Base-by-base conservation (phyloP, 495 filamentous ascomycete genomes). In the Terfezia boudieri region DNA sequence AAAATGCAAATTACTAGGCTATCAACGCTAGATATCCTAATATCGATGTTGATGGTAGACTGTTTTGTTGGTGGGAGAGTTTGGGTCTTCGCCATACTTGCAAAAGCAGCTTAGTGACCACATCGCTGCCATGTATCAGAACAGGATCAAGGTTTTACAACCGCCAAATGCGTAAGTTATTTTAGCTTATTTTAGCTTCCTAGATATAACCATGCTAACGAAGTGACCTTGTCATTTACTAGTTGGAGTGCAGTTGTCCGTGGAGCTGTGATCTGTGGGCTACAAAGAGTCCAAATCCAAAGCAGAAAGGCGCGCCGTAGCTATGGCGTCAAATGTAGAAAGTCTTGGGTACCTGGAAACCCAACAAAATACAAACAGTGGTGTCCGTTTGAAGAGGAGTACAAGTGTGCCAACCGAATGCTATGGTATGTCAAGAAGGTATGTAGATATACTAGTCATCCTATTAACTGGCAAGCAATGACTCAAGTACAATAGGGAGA, bases 231-330 rank as follows among this genome's bases (percentile, higher is more conserved):
- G 17, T 6, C 9, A 46, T 46, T 17, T 46, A 5, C 14, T 17
- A 46, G 41, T 17, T 46, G 41, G 41, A 46, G 14, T 14, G 41
- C 41, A 17, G 41, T 46, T 46, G 41, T 46, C 17, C 41, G 41
- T 46, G 41, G 41, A 14, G 41, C 41, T 46, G 41, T 46, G 41
- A 32, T 32, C 4, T 32, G 26, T 32, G 26, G 16, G 9, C 22
- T 49, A 8, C 20, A 41, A 49, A 53, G 9, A 62, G 60, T 12
- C n/a, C 12, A 37, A 60, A 65, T 8, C 51, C 62, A 10, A 55
- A 56, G 6, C 48, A 59, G 22, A 53, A 61, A 3, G 57, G 59
- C 16, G 55, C 16, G 11, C 10, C 61, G 8, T 59, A 67, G 6
- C 16, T 53, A 14, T 38, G 49, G 41, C 8, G 4, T 46, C 41